Percentiles rank a stretch among this genome's conserved stretches.
phyloP scores from a whole-genome alignment of 1,284 basidiomycete species.

The Ustilago nuda region DNA sequence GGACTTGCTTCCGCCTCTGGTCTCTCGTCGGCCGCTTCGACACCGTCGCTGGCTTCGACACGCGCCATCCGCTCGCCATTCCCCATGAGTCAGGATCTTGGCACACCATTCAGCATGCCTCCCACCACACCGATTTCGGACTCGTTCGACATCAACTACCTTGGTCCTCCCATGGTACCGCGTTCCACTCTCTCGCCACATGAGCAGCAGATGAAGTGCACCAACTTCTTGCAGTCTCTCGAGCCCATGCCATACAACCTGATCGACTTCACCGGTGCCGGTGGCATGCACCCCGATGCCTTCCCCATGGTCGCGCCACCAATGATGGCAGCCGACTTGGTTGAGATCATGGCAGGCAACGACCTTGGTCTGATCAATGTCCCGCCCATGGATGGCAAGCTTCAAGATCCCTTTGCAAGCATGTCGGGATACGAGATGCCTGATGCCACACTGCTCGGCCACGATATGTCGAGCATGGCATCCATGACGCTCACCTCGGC shows the following conservation, averaged over 20 bases:
- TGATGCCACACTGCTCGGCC: conserved; percentile 33
- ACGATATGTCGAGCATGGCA: conserved; percentile 33
- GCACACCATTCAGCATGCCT: conserved; percentile 50
- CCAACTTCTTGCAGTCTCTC: conserved; percentile 52
- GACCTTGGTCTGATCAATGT: conserved; percentile 51
- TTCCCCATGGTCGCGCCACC: conserved; percentile 26
- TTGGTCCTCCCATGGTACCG: conserved; percentile 48
- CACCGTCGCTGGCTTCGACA: conserved; percentile 43
- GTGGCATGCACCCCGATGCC: conserved; percentile 15
- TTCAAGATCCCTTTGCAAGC: conserved; percentile 39
- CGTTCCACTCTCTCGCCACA: conserved; percentile 39
- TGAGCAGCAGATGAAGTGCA: conserved; percentile 53
- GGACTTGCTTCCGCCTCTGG: conserved; percentile 32
- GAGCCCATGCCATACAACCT: conserved; percentile 47
- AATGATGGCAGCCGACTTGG: conserved; percentile 34
- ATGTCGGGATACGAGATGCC: conserved; percentile 33
- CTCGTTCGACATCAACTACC: conserved; percentile 48
- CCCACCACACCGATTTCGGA: conserved; percentile 51
- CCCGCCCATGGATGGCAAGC: conserved; percentile 37
- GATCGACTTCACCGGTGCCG: conserved; percentile 38
- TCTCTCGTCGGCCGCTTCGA: conserved; percentile 48
- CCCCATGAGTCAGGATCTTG: conserved; percentile 46
- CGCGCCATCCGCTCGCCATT: conserved; percentile 43
- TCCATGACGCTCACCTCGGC: conserved; percentile 40
- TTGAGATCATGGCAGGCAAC: conserved; percentile 48